Conservation (phyloP, 345 rosid genomes). For the Balakata baccata region DNA sequence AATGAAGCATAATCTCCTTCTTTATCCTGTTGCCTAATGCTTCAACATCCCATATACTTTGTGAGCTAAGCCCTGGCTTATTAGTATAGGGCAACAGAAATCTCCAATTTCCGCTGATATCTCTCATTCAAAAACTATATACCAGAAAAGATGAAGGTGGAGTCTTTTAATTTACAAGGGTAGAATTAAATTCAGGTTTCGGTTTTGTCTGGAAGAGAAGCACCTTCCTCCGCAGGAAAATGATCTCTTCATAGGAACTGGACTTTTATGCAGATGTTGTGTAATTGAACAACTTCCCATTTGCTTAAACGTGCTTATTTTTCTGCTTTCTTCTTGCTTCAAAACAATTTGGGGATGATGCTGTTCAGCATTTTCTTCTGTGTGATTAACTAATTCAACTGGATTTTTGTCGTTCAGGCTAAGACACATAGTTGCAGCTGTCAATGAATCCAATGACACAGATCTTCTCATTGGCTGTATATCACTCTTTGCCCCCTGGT, state of each 20-base stretch:
- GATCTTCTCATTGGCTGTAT: constrained; percentile 27
- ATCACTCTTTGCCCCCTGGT: background rate
- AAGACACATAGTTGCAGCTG: constrained; percentile 13
- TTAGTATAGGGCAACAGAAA: background rate
- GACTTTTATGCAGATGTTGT: constrained; percentile 30
- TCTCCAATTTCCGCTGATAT: constrained; percentile 1
- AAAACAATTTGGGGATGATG: background rate
- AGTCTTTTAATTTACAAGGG: constrained; percentile 15
- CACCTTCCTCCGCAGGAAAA: constrained; percentile 38
- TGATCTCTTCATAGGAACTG: constrained; percentile 41
- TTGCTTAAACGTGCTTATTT: constrained; percentile 11
- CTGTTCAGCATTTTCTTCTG: constrained; percentile 6
- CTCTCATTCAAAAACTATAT: background rate
- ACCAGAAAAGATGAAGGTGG: background rate
- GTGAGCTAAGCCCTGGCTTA: background rate
- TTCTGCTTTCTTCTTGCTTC: constrained; percentile 8
- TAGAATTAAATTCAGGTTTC: constrained; percentile 31
- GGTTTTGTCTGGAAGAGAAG: constrained; percentile 31
- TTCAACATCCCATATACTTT: background rate
- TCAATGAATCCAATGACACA: constrained; percentile 36
- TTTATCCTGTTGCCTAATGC: background rate
- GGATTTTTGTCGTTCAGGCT: constrained; percentile 12
- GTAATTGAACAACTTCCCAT: constrained; percentile 27
- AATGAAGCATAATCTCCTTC: background rate
- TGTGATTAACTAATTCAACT: constrained; percentile 16